Conservation (phyloP, 352 stramenopile species). For the Globisporangium lucens region DNA sequence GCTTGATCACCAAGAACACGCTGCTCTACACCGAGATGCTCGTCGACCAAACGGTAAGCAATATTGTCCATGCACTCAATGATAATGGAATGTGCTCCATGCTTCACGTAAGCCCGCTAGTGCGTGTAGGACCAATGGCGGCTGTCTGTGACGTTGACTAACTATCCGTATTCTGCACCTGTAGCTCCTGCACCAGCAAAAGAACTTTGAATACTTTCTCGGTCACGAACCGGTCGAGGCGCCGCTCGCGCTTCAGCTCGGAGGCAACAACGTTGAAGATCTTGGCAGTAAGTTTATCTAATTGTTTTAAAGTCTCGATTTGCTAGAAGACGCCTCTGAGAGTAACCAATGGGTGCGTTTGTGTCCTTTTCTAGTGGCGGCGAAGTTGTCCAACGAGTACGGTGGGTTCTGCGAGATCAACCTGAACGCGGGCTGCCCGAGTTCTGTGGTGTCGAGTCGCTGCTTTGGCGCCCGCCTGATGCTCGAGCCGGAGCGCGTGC, state of each 20-base stretch:
- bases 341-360: not conserved
- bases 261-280: constrained; percentile 86
- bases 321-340: not conserved
- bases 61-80: not conserved
- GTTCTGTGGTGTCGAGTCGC: constrained; percentile 62
- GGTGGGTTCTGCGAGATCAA: constrained; percentile 94
- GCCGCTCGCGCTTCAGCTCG: constrained; percentile 93
- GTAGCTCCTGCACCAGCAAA: constrained; percentile 78
- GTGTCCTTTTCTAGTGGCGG: constrained; percentile 33
- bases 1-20: constrained; percentile 91
- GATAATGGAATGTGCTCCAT: not conserved
- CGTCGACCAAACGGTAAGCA: constrained; percentile 92
- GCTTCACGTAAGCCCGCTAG: not conserved
- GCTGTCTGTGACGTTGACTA: not conserved
- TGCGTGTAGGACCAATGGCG: not conserved
- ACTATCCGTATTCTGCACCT: not conserved
- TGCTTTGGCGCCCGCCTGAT: constrained; percentile 98
- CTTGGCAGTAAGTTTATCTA: constrained; percentile 50
- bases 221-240: constrained; percentile 80
- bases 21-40: constrained; percentile 99
- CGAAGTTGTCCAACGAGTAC: constrained; percentile 75
- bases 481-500: constrained; percentile 94
- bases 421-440: constrained; percentile 96
- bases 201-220: constrained; percentile 89
- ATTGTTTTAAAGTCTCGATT: not conserved